A percentile compares a stretch with the other conserved stretches of the same genome.
Conservation (phyloP, 2,329 filamentous ascomycete species). For the Penicillium nordicum region DNA sequence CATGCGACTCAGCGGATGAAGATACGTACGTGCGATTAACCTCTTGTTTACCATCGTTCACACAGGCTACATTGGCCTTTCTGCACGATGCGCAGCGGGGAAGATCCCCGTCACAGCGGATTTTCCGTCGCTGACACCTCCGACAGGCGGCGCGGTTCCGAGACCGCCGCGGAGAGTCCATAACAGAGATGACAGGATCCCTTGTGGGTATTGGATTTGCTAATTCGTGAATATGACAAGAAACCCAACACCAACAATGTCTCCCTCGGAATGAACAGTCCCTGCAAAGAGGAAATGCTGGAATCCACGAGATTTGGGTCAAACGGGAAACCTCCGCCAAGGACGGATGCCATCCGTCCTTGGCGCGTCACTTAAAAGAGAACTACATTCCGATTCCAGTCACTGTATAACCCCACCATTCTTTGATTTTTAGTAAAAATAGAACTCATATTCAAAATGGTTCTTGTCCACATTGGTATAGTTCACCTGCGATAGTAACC, state of each 20-base stretch:
- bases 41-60: constrained; percentile 47
- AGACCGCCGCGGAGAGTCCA: constrained; percentile 29
- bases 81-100: constrained; percentile 46
- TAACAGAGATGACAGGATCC: neutral
- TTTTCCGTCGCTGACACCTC: constrained; percentile 51
- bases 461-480: constrained; percentile 27
- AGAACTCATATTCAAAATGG: constrained; percentile 17
- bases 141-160: constrained; percentile 34
- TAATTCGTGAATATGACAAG: neutral
- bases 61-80: constrained; percentile 43
- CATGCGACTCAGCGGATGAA: neutral
- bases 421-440: neutral
- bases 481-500: neutral
- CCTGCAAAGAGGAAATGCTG: neutral
- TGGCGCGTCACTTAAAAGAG: neutral
- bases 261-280: neutral
- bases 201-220: neutral
- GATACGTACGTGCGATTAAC: constrained; percentile 41
- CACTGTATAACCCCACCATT: neutral
- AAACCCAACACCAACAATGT: too few relatives aligned
- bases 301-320: neutral
- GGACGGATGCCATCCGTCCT: constrained; percentile 1
- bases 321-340: constrained; percentile 2
- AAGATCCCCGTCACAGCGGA: constrained; percentile 47
- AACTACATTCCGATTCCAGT: neutral